Base-by-base conservation (phyloP, 495 filamentous ascomycete species). In the Penicillium argentinense region DNA sequence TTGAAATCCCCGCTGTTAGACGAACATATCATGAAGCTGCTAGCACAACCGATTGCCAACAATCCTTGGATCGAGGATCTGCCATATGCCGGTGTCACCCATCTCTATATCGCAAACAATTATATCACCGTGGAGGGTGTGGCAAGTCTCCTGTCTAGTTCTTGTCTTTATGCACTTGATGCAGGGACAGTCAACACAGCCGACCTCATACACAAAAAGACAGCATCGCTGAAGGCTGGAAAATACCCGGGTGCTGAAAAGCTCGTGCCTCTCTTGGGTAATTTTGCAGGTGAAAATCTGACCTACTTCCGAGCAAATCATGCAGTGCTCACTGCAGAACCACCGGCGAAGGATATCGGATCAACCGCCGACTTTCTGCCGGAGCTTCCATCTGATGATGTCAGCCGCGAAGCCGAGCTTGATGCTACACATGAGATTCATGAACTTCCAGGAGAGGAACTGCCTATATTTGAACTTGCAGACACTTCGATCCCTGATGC, bases 21-120 rank as follows among this genome's bases (percentile, higher is more conserved):
- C 49, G 63, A 73, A 32, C 69, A 71, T 16, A 68, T 80, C 29
- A 52, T 74, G 7, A 74, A 67, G 38, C 56, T 72, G 7, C 63
- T 84, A 9, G 77, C 77, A 0, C 65, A 60, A n/a, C 72, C 73
- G 5, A 62, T 75, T 22, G 66, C 77, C 19, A 72, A 67, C 14
- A 68, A 77, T 27, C 68, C 76, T 25, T 74, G 77, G 51, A 70
- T 81, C 24, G 78, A 83, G 37, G 72, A 78, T 45, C 51, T 78
- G 5, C 61, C 74, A n/a, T 58, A 71, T 51, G 58, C 60, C 4
- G 81, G 81, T 3, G 74, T 84, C 23, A 83, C 80, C 0, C 81
- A 84, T 60, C 67, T 84, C 5, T 79, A 79, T 54, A 74, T 83
- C 16, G 66, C 80, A 19, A 67, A 80, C 26, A 87, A 87, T 47